Conservation (phyloP, 1,284 basidiomycete species). For the Ganoderma lingzhi region DNA sequence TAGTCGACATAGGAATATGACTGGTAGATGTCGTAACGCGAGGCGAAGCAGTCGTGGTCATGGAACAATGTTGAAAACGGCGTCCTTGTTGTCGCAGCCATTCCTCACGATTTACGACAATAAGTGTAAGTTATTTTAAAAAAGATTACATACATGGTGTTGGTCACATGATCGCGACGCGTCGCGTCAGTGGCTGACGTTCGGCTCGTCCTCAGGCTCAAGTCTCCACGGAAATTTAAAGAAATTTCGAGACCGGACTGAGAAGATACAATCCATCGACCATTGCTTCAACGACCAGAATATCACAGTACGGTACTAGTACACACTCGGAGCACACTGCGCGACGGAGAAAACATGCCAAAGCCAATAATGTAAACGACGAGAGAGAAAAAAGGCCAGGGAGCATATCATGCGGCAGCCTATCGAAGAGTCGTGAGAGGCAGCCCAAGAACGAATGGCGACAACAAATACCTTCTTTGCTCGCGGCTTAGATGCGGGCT, state of each 20-base stretch:
- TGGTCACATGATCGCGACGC: conserved; percentile 25
- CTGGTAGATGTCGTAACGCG: neutral
- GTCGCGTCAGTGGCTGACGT: conserved; percentile 26
- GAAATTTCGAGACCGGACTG: too few species aligned
- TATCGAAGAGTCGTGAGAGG: conserved; percentile 8
- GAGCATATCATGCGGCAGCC: conserved; percentile 26
- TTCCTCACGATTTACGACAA: neutral
- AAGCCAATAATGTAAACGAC: conserved; percentile 32
- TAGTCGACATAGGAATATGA: neutral
- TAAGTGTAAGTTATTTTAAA: conserved; percentile 4
- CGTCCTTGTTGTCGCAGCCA: neutral
- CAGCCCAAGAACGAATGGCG: neutral
- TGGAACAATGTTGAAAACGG: conserved; percentile 9
- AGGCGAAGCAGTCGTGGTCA: neutral
- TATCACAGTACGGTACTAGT: conserved; percentile 32
- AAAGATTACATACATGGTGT: neutral
- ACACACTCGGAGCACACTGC: conserved; percentile 28
- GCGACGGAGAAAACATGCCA: conserved; percentile 16
- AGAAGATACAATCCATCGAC: conserved; percentile 3
- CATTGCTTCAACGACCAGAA: conserved; percentile 26
- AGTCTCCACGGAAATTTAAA: too few species aligned
- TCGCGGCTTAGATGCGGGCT: conserved; percentile 42
- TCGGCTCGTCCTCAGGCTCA: neutral
- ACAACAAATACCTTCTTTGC: conserved; percentile 35
- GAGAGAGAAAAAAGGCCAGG: conserved; percentile 1